phyloP scores from a whole-genome alignment of 768 basidiomycete genomes.

The Boletus rufocinnamomeus region DNA sequence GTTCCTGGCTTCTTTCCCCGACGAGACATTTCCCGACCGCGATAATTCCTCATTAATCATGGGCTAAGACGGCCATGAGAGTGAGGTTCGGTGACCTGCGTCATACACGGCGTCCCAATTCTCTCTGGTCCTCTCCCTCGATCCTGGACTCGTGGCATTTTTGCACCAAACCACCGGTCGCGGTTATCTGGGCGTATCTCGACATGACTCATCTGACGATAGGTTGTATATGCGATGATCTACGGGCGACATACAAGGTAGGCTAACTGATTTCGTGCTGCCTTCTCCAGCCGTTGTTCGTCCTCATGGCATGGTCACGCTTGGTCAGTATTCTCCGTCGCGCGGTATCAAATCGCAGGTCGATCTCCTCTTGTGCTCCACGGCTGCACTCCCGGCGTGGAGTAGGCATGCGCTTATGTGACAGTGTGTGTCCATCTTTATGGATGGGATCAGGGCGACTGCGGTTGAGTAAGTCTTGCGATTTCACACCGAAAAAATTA shows the following conservation, averaged over 20 bases:
- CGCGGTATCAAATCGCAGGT: not conserved
- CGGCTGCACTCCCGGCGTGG: not conserved
- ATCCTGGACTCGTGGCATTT: not conserved
- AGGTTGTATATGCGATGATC: not conserved
- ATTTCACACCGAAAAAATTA: too few relatives aligned
- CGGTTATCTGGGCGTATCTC: not conserved
- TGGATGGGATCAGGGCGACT: not conserved
- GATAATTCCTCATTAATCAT: not conserved
- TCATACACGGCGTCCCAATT: not conserved
- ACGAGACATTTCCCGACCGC: too few relatives aligned
- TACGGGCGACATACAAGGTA: not conserved
- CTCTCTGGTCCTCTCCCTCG: not conserved
- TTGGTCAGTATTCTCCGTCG: not conserved
- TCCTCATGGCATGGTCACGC: not conserved
- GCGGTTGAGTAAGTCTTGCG: not conserved
- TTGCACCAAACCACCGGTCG: not conserved
- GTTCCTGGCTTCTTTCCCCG: not conserved
- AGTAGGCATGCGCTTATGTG: not conserved
- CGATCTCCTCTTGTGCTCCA: not conserved
- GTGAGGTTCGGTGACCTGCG: not conserved
- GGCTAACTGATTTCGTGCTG: not conserved
- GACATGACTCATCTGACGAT: not conserved
- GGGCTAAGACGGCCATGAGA: not conserved
- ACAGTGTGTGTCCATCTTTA: not conserved
- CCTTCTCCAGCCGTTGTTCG: not conserved